phyloP scores from a whole-genome alignment of 352 stramenopile genomes.

The Globisporangium nodosum region DNA sequence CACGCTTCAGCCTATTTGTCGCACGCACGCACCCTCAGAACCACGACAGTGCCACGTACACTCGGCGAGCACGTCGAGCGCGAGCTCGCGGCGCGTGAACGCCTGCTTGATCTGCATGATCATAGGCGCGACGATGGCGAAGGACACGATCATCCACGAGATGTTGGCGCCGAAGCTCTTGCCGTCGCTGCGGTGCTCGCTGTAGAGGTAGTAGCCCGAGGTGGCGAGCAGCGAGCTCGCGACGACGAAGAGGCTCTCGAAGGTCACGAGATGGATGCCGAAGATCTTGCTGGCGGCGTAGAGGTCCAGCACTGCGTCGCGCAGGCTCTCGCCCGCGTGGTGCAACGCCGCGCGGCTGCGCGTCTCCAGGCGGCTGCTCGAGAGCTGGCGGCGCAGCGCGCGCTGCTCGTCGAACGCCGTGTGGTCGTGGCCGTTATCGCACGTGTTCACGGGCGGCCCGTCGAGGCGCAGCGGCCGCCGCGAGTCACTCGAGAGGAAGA shows the following conservation, averaged over 20 bases:
- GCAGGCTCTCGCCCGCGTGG: conserved; percentile 36
- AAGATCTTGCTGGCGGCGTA: conserved; percentile 79
- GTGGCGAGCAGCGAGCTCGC: conserved; percentile 54
- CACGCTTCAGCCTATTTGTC: not conserved
- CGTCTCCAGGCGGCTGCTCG: conserved; percentile 12
- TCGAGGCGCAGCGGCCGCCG: conserved; percentile 5
- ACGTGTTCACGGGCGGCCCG: conserved; percentile 11
- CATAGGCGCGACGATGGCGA: conserved; percentile 79
- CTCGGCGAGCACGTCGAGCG: conserved; percentile 63
- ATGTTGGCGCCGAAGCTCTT: conserved; percentile 73
- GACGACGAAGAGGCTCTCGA: conserved; percentile 73
- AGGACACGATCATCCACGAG: conserved; percentile 78
- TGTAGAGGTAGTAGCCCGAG: conserved; percentile 64
- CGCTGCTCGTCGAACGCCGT: conserved; percentile 11
- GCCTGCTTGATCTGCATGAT: conserved; percentile 88
- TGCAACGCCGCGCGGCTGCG: conserved; percentile 16
- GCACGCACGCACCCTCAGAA: not conserved
- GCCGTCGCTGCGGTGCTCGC: conserved; percentile 20
- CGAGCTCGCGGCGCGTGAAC: conserved; percentile 66
- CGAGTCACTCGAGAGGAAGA: conserved; percentile 10
- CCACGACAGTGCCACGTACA: conserved; percentile 15
- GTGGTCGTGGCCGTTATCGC: conserved; percentile 18
- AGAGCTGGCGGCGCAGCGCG: conserved; percentile 6
- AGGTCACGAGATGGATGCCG: conserved; percentile 63
- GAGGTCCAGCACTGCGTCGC: conserved; percentile 63